Conservation (phyloP, 768 basidiomycete species). For the Pleurotus tuoliensis region DNA sequence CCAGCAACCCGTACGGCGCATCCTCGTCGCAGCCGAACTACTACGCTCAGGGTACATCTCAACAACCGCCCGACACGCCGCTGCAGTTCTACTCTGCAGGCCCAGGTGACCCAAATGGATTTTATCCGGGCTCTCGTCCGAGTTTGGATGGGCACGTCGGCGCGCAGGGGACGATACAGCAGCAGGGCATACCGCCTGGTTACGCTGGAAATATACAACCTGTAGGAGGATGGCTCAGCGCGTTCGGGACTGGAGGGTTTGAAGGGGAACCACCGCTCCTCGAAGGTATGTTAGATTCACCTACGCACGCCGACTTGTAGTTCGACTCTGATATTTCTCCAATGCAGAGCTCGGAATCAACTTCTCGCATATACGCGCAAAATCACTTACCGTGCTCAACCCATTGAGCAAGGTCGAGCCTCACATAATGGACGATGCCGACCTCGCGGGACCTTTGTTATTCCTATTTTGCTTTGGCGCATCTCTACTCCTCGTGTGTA, state of each 20-base stretch:
- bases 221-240: slow-evolving; percentile 87
- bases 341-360: slow-evolving; percentile 91
- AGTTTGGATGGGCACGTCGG: slow-evolving; percentile 69
- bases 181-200: slow-evolving; percentile 34
- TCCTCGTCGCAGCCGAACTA: slow-evolving; percentile 60
- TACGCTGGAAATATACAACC: slow-evolving; percentile 75
- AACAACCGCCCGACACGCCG: slow-evolving; percentile 40
- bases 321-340: too few species aligned
- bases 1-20: slow-evolving; percentile 51
- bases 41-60: slow-evolving; percentile 48
- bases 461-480: slow-evolving; percentile 95
- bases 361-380: slow-evolving; percentile 91
- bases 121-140: slow-evolving; percentile 70
- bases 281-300: slow-evolving; percentile 56
- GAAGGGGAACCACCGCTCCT: slow-evolving; percentile 95
- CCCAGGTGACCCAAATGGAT: slow-evolving; percentile 44
- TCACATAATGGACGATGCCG: slow-evolving; percentile 98
- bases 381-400: slow-evolving; percentile 94
- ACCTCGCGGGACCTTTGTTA: slow-evolving; percentile 92
- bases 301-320: not conserved
- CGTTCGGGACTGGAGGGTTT: slow-evolving; percentile 92
- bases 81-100: slow-evolving; percentile 68
- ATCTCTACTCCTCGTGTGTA: slow-evolving; percentile 84
- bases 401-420: slow-evolving; percentile 81
- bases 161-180: slow-evolving; percentile 50